These are phyloP conservation scores for Leccinum boreale DNA, from an alignment of 768 basidiomycete species.

Conservation along the genomic window DNA sequence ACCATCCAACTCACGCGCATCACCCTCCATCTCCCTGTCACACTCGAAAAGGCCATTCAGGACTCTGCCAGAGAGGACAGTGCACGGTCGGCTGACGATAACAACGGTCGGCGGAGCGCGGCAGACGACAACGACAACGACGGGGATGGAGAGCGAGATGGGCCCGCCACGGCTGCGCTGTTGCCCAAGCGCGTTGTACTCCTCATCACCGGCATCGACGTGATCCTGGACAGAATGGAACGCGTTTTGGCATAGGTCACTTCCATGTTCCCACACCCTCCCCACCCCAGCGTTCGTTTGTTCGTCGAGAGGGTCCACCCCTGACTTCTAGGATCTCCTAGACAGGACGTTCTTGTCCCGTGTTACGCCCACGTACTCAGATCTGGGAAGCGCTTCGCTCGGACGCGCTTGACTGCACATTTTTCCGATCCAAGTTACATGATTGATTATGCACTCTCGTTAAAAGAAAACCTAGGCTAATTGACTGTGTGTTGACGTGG, in stretches of 20 bases:
- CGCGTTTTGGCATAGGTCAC: conserved; percentile 34
- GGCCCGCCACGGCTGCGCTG: conserved; percentile 32
- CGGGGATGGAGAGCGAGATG: not conserved
- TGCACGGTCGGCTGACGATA: not conserved
- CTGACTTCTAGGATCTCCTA: not conserved
- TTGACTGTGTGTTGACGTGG: not conserved
- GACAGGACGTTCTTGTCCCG: not conserved
- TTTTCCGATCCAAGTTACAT: conserved; percentile 7
- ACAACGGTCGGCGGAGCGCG: not conserved
- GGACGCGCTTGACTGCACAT: not conserved
- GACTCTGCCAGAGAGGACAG: conserved; percentile 28
- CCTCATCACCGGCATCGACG: conserved; percentile 60
- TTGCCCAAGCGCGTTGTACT: conserved; percentile 58
- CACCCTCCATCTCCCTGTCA: conserved; percentile 70
- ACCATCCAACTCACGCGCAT: conserved; percentile 77
- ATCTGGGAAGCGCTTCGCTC: not conserved
- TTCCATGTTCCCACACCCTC: not conserved
- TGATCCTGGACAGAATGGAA: conserved; percentile 67
- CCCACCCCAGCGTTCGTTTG: not conserved
- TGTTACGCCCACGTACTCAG: not conserved
- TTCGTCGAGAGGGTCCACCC: not conserved
- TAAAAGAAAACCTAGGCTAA: conserved; percentile 20
- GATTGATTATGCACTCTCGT: conserved; percentile 12
- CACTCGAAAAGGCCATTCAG: conserved; percentile 64
- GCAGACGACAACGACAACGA: conserved; percentile 3